Evolutionary conservation across 805 yeast species (phyloP).

Genomic region (Monosporozyma siamensis): DNA sequence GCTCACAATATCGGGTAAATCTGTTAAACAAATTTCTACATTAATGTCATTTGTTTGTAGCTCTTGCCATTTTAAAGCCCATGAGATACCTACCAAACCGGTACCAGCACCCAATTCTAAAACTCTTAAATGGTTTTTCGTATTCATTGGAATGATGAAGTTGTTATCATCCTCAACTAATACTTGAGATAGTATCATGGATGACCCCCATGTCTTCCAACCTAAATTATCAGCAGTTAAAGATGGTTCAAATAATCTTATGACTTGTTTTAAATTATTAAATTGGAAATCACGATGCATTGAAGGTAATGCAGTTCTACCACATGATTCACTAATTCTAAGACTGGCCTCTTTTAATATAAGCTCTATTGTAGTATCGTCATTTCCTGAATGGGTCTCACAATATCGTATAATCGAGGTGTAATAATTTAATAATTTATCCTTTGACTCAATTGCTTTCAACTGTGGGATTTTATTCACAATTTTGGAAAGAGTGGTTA

Average conservation of each 20-base stretch:
- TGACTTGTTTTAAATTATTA: slow-evolving; percentile 26
- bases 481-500: slow-evolving; percentile 21
- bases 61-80: slow-evolving; percentile 31
- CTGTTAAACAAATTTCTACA: slow-evolving; percentile 52
- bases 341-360: slow-evolving; percentile 50
- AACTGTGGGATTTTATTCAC: slow-evolving; percentile 24
- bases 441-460: slow-evolving; percentile 43
- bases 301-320: slow-evolving; percentile 74
- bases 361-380: neutral
- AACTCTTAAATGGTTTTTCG: too few relatives aligned
- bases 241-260: slow-evolving; percentile 64
- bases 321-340: slow-evolving; percentile 71
- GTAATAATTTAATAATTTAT: slow-evolving; percentile 31
- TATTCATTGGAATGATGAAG: neutral
- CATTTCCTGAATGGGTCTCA: neutral
- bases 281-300: slow-evolving; percentile 51
- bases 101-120: slow-evolving; percentile 94
- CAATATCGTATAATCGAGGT: slow-evolving; percentile 34
- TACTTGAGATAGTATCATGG: slow-evolving; percentile 55
- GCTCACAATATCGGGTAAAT: slow-evolving; percentile 64
- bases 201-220: slow-evolving; percentile 93
- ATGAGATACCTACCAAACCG: slow-evolving; percentile 75
- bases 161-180: slow-evolving; percentile 29
- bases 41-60: slow-evolving; percentile 29
- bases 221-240: slow-evolving; percentile 83